These are phyloP conservation scores for Gleditsia sinensis DNA, from an alignment of 306 rosid species.

Conservation along the genomic window DNA sequence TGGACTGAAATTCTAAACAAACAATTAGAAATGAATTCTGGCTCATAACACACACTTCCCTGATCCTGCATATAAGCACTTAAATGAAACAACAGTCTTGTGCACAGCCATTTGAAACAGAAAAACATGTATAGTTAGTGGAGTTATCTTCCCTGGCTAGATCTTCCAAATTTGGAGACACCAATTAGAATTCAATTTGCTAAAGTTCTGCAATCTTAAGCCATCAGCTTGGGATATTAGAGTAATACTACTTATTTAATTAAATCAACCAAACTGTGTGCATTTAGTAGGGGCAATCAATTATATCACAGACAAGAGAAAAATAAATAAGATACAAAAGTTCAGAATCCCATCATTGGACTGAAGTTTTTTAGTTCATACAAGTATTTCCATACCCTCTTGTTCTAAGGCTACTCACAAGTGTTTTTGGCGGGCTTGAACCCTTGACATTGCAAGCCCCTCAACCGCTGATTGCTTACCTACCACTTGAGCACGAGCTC, in stretches of 20 bases:
- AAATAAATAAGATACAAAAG: neutral
- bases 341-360: neutral
- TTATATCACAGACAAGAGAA: neutral
- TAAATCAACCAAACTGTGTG: neutral
- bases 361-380: too few relatives aligned
- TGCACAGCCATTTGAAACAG: neutral
- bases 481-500: too few relatives aligned
- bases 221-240: neutral
- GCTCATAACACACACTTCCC: neutral
- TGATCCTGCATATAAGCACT: neutral
- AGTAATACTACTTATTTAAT: neutral
- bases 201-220: neutral
- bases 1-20: neutral
- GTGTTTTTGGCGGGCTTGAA: too few relatives aligned
- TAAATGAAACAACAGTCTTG: neutral
- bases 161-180: neutral
- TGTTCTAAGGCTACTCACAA: too few relatives aligned
- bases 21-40: neutral
- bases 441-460: too few relatives aligned
- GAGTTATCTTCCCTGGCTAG: neutral
- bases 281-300: neutral
- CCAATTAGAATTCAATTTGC: neutral
- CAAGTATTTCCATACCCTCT: too few relatives aligned
- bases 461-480: too few relatives aligned
- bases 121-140: too few relatives aligned